Evolutionary conservation across 805 yeast genomes (phyloP).

Genomic region (Candida lessepsii): DNA sequence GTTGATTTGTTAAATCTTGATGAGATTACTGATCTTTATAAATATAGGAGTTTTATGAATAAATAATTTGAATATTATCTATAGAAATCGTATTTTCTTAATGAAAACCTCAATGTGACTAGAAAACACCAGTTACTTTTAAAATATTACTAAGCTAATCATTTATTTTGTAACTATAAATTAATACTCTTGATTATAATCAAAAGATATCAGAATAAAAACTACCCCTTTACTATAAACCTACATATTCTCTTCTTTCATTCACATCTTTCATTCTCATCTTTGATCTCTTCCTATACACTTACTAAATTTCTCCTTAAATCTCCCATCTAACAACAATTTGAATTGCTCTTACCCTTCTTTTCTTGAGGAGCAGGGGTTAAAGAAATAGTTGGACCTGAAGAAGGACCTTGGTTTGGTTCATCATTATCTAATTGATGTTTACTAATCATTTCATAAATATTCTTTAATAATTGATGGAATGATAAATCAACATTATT

Average conservation of each 20-base stretch:
- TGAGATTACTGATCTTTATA: background rate
- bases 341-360: conserved; percentile 52
- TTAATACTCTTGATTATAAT: no score
- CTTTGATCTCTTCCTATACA: background rate
- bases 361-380: conserved; percentile 91
- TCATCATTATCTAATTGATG: conserved; percentile 90
- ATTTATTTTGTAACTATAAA: no score
- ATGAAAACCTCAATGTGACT: no score
- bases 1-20: background rate
- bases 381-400: conserved; percentile 87
- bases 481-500: conserved; percentile 95
- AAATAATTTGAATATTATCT: no score
- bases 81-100: no score
- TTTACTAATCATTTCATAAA: conserved; percentile 90
- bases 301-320: background rate
- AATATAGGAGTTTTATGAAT: no score
- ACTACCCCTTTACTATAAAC: no score
- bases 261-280: background rate
- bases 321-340: conserved; percentile 58
- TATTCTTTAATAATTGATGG: conserved; percentile 87
- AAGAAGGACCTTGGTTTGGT: conserved; percentile 58
- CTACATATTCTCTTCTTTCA: no score
- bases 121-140: no score
- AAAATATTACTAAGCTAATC: background rate
- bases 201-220: no score